A percentile compares a stretch with the other conserved stretches of the same genome.
Conservation (phyloP, 192 early-diverging fungal species). For the Podila clonocystis region DNA sequence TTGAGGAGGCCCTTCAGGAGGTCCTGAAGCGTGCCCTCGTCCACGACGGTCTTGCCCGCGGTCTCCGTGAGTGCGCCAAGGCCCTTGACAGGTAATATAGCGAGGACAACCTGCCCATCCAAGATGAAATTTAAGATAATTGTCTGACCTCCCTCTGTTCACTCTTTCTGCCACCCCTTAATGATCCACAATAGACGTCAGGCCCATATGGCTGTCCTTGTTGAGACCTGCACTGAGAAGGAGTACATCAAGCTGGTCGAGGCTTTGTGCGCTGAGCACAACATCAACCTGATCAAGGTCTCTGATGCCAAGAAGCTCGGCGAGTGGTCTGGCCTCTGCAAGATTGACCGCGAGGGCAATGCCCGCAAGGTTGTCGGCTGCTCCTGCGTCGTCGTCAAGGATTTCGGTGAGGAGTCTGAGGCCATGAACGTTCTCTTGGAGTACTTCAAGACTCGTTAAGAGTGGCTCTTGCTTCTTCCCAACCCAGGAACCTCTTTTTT, state of each 20-base stretch:
- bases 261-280: constrained; percentile 98
- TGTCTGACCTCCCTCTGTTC: neutral
- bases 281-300: constrained; percentile 98
- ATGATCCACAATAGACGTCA: constrained; percentile 68
- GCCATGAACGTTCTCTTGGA: constrained; percentile 97
- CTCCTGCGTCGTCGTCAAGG: constrained; percentile 95
- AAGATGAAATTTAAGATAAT: too few species aligned
- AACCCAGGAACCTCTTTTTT: neutral
- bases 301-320: constrained; percentile 98
- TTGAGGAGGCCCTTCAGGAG: constrained; percentile 96
- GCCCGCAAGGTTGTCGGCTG: constrained; percentile 97
- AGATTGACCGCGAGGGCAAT: constrained; percentile 99
- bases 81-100: constrained; percentile 86
- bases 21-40: constrained; percentile 96
- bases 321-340: constrained; percentile 99
- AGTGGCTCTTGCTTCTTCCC: neutral
- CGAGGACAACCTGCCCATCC: too few species aligned
- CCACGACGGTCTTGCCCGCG: constrained; percentile 97
- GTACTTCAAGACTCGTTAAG: constrained; percentile 63
- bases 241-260: constrained; percentile 96
- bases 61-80: constrained; percentile 96
- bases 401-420: constrained; percentile 99
- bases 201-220: constrained; percentile 96
- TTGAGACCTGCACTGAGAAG: constrained; percentile 95
- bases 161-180: neutral